Conservation (phyloP, 139 green algal species). For the Coelastrella sp. region DNA sequence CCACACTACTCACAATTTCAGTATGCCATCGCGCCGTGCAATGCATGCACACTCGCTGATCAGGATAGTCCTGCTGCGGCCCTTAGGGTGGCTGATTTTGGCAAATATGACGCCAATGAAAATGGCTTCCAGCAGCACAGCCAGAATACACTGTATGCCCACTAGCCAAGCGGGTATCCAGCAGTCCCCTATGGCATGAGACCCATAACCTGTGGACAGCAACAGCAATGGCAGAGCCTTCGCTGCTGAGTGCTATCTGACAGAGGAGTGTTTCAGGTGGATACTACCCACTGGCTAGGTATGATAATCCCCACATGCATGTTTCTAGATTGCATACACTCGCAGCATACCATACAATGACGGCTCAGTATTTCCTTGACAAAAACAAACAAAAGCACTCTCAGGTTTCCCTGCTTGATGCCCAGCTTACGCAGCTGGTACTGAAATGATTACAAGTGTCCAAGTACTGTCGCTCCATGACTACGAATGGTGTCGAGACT, state of each 20-base stretch:
- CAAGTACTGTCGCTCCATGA: too few relatives aligned
- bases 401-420: too few relatives aligned
- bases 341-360: too few relatives aligned
- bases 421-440: too few relatives aligned
- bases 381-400: too few relatives aligned
- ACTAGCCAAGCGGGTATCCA: constrained; percentile 72
- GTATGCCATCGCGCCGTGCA: constrained; percentile 81
- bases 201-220: constrained; percentile 76
- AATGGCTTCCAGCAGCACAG: constrained; percentile 80
- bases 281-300: too few relatives aligned
- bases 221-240: not conserved
- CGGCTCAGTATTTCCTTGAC: too few relatives aligned
- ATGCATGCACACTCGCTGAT: constrained; percentile 87
- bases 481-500: not conserved
- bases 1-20: constrained; percentile 83
- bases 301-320: too few relatives aligned
- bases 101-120: constrained; percentile 88
- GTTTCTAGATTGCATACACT: too few relatives aligned
- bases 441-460: too few relatives aligned
- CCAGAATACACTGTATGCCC: constrained; percentile 75
- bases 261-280: too few relatives aligned
- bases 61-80: constrained; percentile 82
- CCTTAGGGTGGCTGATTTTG: constrained; percentile 82
- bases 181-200: constrained; percentile 79
- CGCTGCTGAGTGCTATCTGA: too few relatives aligned